Evolutionary conservation across 805 yeast species (phyloP), one percentile per base, ranked within the genome.

Genomic region (Hanseniaspora taiwanica): DNA sequence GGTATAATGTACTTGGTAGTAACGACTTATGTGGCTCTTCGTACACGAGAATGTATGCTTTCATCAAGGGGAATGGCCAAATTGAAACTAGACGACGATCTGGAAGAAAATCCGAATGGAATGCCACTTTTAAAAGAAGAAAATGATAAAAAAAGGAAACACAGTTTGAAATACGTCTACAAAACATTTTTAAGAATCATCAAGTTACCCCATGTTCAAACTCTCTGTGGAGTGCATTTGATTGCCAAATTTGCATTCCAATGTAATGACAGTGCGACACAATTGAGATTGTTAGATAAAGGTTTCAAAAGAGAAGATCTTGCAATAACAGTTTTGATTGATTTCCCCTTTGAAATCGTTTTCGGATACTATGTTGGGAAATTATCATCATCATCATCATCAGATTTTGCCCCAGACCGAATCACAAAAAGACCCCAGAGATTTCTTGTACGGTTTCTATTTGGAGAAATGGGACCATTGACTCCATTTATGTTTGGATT

Each of bases 321-420:
- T 31, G 93, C 97, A 1, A 73, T 91, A 17, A 83, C 96, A 0
- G 97, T 89, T 0, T 62, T 91, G 36, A 83, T 91, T 37, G 96
- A 91, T 57, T 91, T 91, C 59, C 98, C 98, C 9, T 86, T 91
- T 58, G 97, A 91, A 56, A 81, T 91, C 56, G 62, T 89, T 3
- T 89, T 91, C 61, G 97, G 98, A 1, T 91, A 86, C 58, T 87
- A 86, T 51, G 94, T 94, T 1, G 98, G 95, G 5, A 75, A 85
- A 51, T 85, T 96, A 96, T 82, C 95, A 0, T 72, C 81, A 0
- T 93, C 93, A 32, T 17, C 20, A n/a, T n/a, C 31, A 36, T 6
- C n/a, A 3, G 6, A 36, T 44, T 14, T 35, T 29, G 18, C 16
- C 13, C 31, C 27, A 13, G 8, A 14, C 14, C 9, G 21, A 7